phyloP scores from a whole-genome alignment of 2,329 filamentous ascomycete species.

The Blastomyces gilchristii region DNA sequence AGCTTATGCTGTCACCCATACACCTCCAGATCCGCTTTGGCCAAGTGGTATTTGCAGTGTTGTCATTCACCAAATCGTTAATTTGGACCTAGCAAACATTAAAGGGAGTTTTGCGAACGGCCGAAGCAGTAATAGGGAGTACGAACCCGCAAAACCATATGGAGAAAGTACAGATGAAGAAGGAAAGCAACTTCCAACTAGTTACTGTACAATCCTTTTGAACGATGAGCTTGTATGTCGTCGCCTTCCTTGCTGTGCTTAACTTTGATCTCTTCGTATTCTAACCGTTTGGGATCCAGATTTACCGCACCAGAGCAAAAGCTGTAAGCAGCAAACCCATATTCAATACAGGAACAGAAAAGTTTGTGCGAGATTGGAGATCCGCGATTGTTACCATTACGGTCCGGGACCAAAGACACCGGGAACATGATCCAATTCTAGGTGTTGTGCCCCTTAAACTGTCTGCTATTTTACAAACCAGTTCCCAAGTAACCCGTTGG shows the following conservation, averaged over 20 bases:
- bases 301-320: conserved; percentile 91
- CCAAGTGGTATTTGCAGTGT: conserved; percentile 81
- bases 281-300: conserved; percentile 26
- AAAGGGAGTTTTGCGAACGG: conserved; percentile 61
- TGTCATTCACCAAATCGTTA: conserved; percentile 89
- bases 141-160: conserved; percentile 72
- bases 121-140: conserved; percentile 74
- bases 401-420: conserved; percentile 77
- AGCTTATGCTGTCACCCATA: conserved; percentile 78
- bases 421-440: conserved; percentile 88
- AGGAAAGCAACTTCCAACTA: conserved; percentile 67
- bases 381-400: conserved; percentile 76
- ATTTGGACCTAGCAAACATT: conserved; percentile 81
- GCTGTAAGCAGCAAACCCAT: conserved; percentile 90
- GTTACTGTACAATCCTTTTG: conserved; percentile 84
- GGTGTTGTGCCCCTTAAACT: conserved; percentile 84
- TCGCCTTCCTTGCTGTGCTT: neutral
- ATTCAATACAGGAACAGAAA: conserved; percentile 91
- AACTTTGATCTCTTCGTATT: neutral
- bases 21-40: conserved; percentile 92
- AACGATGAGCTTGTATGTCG: conserved; percentile 61
- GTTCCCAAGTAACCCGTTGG: conserved; percentile 80
- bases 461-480: conserved; percentile 76
- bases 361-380: conserved; percentile 87
- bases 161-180: conserved; percentile 83